These are phyloP conservation scores for Clonostachys chloroleuca DNA, from an alignment of 2,329 filamentous ascomycete genomes.

Conservation along the genomic window DNA sequence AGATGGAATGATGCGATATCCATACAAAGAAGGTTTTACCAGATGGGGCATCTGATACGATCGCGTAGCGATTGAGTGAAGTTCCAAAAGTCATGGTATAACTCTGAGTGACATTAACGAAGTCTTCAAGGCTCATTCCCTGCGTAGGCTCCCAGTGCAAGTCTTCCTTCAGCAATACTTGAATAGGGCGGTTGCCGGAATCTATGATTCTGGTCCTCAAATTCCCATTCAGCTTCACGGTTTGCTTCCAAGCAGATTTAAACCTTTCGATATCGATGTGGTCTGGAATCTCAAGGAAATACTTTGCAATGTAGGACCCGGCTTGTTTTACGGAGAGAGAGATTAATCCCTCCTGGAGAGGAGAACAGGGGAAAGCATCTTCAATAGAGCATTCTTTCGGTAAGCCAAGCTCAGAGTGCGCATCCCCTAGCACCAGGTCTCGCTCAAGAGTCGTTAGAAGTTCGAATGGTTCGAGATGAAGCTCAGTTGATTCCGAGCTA, in stretches of 20 bases:
- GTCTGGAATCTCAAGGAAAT: constrained; percentile 10
- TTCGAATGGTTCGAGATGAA: neutral
- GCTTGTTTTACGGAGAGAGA: constrained; percentile 33
- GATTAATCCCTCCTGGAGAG: constrained; percentile 44
- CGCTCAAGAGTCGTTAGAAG: neutral
- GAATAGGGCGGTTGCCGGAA: constrained; percentile 1
- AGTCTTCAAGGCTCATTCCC: neutral
- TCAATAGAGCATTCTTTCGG: constrained; percentile 19
- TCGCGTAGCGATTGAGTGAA: constrained; percentile 6
- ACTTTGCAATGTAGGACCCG: constrained; percentile 24
- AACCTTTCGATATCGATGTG: constrained; percentile 12
- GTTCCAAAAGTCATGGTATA: constrained; percentile 6
- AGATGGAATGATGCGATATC: constrained; percentile 3
- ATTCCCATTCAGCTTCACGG: constrained; percentile 1
- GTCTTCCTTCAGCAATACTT: constrained; percentile 2
- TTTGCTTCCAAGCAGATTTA: constrained; percentile 14
- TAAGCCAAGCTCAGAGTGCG: neutral
- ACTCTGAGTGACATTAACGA: neutral
- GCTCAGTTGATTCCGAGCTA: neutral
- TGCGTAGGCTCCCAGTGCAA: constrained; percentile 1
- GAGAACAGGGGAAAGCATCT: constrained; percentile 43
- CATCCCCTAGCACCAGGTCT: neutral
- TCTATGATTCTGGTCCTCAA: constrained; percentile 5
- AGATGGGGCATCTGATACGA: neutral
- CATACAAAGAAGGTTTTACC: neutral